Evolutionary conservation across 73 alveolate genomes (phyloP).

Genomic region (Blepharisma japonicum): DNA sequence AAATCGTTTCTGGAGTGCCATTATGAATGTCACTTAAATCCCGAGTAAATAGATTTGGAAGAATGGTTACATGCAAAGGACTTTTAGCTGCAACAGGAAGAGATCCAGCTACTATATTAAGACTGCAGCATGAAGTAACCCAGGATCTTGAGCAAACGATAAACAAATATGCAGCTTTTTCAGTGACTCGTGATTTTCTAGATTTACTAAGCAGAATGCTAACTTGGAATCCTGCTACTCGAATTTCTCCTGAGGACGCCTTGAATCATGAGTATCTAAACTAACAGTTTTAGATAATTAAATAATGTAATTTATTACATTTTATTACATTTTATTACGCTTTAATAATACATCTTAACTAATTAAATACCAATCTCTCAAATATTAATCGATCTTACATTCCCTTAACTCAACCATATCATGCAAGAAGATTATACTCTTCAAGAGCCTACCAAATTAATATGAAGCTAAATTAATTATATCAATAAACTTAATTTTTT

Average conservation of each 20-base stretch:
- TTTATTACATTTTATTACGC: no score
- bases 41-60: slow-evolving; percentile 37
- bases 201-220: slow-evolving; percentile 50
- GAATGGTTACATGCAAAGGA: slow-evolving; percentile 12
- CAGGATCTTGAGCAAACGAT: neutral
- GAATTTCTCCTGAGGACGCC: slow-evolving; percentile 69
- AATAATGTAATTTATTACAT: no score
- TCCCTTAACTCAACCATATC: no score
- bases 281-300: no score
- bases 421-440: no score
- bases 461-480: no score
- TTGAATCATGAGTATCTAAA: slow-evolving; percentile 37
- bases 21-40: slow-evolving; percentile 64
- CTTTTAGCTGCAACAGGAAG: slow-evolving; percentile 31
- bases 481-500: no score
- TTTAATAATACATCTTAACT: no score
- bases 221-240: slow-evolving; percentile 49
- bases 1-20: slow-evolving; percentile 66
- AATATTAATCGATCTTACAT: no score
- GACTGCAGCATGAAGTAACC: slow-evolving; percentile 16
- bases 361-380: no score
- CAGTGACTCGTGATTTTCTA: slow-evolving; percentile 20
- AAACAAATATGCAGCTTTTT: slow-evolving; percentile 16
- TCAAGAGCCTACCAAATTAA: no score
- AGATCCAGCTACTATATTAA: slow-evolving; percentile 16